Evolutionary conservation across 148 eudicot genomes (phyloP).

Genomic region (Limonium bicolor): DNA sequence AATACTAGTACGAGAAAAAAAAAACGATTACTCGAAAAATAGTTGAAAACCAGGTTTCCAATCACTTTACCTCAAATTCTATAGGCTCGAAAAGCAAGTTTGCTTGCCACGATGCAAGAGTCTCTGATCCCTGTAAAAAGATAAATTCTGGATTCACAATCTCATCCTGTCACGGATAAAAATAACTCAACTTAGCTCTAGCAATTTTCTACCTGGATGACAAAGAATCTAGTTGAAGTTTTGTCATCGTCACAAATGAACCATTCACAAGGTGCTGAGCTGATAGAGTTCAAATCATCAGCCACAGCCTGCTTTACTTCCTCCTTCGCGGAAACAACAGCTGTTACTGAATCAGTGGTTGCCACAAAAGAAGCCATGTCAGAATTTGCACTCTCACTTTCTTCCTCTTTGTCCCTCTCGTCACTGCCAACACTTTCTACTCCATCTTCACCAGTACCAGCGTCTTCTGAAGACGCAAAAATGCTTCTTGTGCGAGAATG

Average conservation of each 20-base stretch:
- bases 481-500: conserved; percentile 55
- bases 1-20: not conserved
- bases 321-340: conserved; percentile 96
- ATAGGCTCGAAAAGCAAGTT: conserved; percentile 90
- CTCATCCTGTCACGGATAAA: too few species aligned
- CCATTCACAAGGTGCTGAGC: conserved; percentile 90
- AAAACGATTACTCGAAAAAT: not conserved
- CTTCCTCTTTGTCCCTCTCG: conserved; percentile 4
- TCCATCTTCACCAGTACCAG: too few species aligned
- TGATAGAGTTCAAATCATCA: conserved; percentile 70
- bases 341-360: conserved; percentile 74
- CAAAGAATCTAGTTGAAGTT: conserved; percentile 62
- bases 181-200: not conserved
- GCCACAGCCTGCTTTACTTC: conserved; percentile 98
- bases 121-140: conserved; percentile 66
- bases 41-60: too few species aligned
- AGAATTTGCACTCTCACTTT: conserved; percentile 15
- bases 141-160: not conserved
- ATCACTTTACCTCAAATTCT: conserved; percentile 62
- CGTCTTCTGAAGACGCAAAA: conserved; percentile 39
- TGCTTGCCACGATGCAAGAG: conserved; percentile 94
- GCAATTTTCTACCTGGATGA: conserved; percentile 52
- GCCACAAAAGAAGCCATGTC: conserved; percentile 84
- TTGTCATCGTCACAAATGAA: conserved; percentile 82
- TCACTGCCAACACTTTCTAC: conserved; percentile 8